A percentile compares a stretch with the other conserved stretches of the same genome.
Evolutionary conservation across 768 basidiomycete species (phyloP).

Genomic region (Hebeloma cylindrosporum): DNA sequence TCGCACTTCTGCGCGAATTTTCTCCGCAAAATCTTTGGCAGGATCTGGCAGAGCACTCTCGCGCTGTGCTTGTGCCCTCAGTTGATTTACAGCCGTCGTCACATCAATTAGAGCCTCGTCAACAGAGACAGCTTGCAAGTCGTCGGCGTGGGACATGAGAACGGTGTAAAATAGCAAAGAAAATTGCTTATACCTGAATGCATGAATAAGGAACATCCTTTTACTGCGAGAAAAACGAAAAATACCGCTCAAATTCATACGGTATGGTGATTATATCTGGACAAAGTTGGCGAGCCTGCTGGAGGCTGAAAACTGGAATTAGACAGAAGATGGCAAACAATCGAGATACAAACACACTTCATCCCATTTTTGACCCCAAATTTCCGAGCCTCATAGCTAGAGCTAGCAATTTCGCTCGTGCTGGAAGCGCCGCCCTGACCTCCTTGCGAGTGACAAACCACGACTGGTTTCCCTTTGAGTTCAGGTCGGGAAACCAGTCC

Average conservation of each 20-base stretch:
- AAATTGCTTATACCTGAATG: constrained; percentile 74
- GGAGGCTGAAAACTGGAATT: constrained; percentile 50
- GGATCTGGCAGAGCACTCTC: constrained; percentile 45
- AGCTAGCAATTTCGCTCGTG: constrained; percentile 93
- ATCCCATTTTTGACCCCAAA: constrained; percentile 93
- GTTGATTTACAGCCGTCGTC: constrained; percentile 53
- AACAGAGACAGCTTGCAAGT: constrained; percentile 92
- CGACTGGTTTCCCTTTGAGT: constrained; percentile 83
- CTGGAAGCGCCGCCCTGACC: constrained; percentile 68
- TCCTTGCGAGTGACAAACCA: constrained; percentile 94
- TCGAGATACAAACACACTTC: constrained; percentile 54
- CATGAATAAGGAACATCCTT: too few relatives aligned
- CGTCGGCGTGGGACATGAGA: constrained; percentile 85
- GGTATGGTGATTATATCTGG: constrained; percentile 75
- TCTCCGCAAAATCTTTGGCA: constrained; percentile 78
- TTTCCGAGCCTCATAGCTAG: constrained; percentile 89
- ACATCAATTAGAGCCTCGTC: constrained; percentile 96
- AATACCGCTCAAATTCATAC: constrained; percentile 89
- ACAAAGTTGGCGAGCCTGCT: constrained; percentile 78
- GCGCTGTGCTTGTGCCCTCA: constrained; percentile 27
- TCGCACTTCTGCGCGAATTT: constrained; percentile 74
- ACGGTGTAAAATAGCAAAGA: constrained; percentile 92
- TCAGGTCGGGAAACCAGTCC: constrained; percentile 79
- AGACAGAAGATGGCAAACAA: background rate
- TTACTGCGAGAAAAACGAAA: background rate